A percentile compares a stretch with the other conserved stretches of the same genome.
phyloP scores from a whole-genome alignment of 2,329 filamentous ascomycete genomes.

The Pseudogymnoascus sp. region DNA sequence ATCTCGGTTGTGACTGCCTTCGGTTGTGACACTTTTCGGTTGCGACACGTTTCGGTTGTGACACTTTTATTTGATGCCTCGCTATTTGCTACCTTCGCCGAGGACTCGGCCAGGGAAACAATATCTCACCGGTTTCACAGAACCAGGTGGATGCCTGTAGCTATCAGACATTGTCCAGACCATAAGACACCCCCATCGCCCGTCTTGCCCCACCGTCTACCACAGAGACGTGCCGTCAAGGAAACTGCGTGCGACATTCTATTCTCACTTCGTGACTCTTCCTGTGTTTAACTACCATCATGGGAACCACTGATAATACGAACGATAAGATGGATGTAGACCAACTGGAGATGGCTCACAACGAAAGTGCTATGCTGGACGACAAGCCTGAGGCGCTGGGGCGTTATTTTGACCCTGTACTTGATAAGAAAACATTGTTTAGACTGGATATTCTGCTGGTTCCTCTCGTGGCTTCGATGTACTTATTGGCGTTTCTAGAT shows the following conservation, averaged over 20 bases:
- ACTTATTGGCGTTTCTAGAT: conserved; percentile 56
- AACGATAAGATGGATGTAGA: neutral
- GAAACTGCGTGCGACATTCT: neutral
- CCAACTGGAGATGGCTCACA: neutral
- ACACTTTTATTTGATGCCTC: conserved; percentile 38
- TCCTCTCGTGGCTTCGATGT: conserved; percentile 32
- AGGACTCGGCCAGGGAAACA: conserved; percentile 20
- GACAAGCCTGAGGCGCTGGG: neutral
- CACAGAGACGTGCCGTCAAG: neutral
- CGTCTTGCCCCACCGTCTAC: neutral
- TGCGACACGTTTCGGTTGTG: conserved; percentile 40
- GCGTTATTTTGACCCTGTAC: neutral
- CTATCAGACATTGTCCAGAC: neutral
- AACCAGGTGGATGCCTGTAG: neutral
- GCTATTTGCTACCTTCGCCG: conserved; percentile 43
- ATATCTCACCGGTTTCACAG: neutral
- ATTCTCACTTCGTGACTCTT: conserved; percentile 27
- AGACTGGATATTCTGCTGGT: conserved; percentile 6
- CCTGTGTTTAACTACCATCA: conserved; percentile 33
- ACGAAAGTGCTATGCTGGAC: neutral
- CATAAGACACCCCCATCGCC: neutral
- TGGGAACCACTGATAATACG: conserved; percentile 21
- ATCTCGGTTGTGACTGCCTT: neutral
- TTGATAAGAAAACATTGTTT: neutral
- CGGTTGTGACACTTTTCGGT: conserved; percentile 40